Evolutionary conservation across 306 rosid species (phyloP), one percentile per base, ranked within the genome.

Genomic region (Malus fusca): DNA sequence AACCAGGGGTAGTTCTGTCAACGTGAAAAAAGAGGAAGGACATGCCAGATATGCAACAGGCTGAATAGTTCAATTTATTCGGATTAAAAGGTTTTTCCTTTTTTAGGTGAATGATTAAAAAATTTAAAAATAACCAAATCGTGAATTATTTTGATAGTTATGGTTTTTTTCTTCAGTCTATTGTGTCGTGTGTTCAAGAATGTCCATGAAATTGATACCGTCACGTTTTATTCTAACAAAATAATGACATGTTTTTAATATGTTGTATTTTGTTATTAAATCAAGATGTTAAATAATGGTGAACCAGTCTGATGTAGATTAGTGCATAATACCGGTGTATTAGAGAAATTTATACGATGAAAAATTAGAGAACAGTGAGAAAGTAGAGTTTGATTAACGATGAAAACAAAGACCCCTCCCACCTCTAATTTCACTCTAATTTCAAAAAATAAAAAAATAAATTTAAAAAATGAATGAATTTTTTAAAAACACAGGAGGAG

Each of bases 11-110:
- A 72, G 28, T 74, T 81, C 21, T 79, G 87, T 63, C 79, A 68
- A 44, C 19, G 11, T 14, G 22, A 1, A 48, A 44, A 72, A 66
- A 75, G 43, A 55, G 31, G 13, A 52, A 19, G 73, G 64, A 56
- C 9, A 15, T 28, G 82, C 64, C 84, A 85, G 88, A 81, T 58
- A 18, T 44, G 88, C 72, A 78, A 55, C 67, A 37, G 84, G 82
- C 68, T 56, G 66, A 79, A 75, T 68, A 19, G 30, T 71, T 69
- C 40, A 35, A 35, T 35, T 35, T 35, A 6, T 35, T 6, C 40
- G 40, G 40, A 35, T 35, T 35, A 35, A 35, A 6, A 35, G 5
- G 40, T 6, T 35, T 35, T 33, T 33, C 1, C 5, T 33, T 5
- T 35, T 6, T 35, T 35, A 1, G 40, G 7, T 6, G 40, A 35